Conservation (phyloP, 2,329 filamentous ascomycete species). For the Hyphodiscus sp. region DNA sequence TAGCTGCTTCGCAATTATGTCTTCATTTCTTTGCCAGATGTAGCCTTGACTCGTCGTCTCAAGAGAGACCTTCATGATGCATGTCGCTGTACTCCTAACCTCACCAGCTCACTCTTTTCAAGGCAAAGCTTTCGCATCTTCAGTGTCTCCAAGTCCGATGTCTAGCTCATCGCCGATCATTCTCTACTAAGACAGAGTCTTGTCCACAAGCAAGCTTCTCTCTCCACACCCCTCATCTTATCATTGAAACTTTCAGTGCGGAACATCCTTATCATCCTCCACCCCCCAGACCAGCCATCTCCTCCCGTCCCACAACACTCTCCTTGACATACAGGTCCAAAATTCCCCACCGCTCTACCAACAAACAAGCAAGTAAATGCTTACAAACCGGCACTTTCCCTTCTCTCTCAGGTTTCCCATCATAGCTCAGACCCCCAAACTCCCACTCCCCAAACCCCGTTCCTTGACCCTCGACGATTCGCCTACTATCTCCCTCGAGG, state of each 20-base stretch:
- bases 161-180: too few species aligned
- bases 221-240: too few species aligned
- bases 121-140: too few species aligned
- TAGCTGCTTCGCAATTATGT: slow-evolving; percentile 21
- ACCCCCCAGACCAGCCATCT: slow-evolving; percentile 33
- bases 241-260: too few species aligned
- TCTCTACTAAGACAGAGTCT: too few species aligned
- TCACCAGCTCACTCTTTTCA: too few species aligned
- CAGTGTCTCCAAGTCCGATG: too few species aligned
- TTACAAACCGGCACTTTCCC: slow-evolving; percentile 62
- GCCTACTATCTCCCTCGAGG: neutral
- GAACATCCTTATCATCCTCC: neutral
- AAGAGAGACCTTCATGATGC: too few species aligned
- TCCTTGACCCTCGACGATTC: slow-evolving; percentile 6
- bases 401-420: slow-evolving; percentile 12
- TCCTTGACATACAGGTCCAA: slow-evolving; percentile 53
- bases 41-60: too few species aligned
- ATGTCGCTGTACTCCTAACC: neutral
- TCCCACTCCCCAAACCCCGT: slow-evolving; percentile 20
- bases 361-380: slow-evolving; percentile 77
- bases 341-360: slow-evolving; percentile 61
- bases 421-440: slow-evolving; percentile 44
- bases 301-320: slow-evolving; percentile 50
- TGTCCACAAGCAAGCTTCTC: too few species aligned
- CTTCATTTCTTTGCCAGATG: neutral